Evolutionary conservation across 2,329 filamentous ascomycete genomes (phyloP).

Genomic region (Ophioceras dolichostomum): DNA sequence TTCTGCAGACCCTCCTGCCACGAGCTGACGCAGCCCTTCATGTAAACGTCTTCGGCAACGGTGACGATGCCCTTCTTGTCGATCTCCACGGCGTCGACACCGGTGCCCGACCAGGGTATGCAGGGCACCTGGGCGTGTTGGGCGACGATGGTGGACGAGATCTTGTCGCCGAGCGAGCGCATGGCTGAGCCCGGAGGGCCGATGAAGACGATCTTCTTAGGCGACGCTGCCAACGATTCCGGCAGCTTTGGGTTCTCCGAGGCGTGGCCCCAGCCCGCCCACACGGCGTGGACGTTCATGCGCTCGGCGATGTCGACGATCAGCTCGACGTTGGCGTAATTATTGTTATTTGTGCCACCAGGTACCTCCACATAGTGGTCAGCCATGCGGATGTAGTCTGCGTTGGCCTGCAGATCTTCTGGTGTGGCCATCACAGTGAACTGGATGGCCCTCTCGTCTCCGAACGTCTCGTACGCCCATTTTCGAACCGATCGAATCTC

Average conservation of each 20-base stretch:
- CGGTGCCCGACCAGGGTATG: constrained; percentile 98
- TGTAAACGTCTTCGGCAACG: constrained; percentile 73
- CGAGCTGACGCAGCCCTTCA: constrained; percentile 80
- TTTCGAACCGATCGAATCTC: constrained; percentile 98
- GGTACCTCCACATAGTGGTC: constrained; percentile 99
- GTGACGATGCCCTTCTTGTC: constrained; percentile 83
- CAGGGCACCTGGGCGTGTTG: constrained; percentile 94
- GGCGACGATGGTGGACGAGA: constrained; percentile 97
- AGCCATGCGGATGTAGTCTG: constrained; percentile 98
- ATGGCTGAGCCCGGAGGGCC: constrained; percentile 95
- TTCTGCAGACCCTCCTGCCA: constrained; percentile 82
- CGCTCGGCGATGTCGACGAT: constrained; percentile 98
- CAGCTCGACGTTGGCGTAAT: constrained; percentile 98
- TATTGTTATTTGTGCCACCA: constrained; percentile 99
- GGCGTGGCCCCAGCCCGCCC: constrained; percentile 98
- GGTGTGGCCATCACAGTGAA: constrained; percentile 99
- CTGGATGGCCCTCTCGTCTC: constrained; percentile 94
- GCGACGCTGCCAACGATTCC: constrained; percentile 88
- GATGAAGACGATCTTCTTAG: constrained; percentile 98
- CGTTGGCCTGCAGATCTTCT: constrained; percentile 93
- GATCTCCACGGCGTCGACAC: constrained; percentile 68
- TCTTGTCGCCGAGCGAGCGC: constrained; percentile 98
- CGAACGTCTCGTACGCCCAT: constrained; percentile 99
- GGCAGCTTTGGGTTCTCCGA: constrained; percentile 98
- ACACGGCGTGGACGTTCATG: constrained; percentile 96